Conservation (phyloP, 2,329 filamentous ascomycete species). For the Fusarium guadeloupense region DNA sequence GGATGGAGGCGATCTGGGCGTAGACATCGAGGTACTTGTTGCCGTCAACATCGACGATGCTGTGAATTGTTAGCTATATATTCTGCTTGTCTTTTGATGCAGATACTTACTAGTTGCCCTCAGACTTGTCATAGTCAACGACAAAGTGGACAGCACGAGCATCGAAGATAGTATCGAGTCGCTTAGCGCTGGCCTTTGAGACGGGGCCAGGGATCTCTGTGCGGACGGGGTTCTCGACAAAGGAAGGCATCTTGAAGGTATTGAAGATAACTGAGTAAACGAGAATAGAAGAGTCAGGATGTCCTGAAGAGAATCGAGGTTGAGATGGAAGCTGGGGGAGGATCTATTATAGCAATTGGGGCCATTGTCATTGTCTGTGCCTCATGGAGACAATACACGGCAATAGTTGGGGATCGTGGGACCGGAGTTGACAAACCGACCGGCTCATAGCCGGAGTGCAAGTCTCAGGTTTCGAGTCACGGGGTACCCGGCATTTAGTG, state of each 20-base stretch:
- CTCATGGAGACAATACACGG: conserved; percentile 30
- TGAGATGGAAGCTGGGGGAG: conserved; percentile 27
- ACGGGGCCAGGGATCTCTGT: conserved; percentile 53
- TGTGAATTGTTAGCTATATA: conserved; percentile 21
- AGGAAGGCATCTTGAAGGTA: conserved; percentile 45
- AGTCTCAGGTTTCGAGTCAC: too few relatives aligned
- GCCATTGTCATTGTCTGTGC: conserved; percentile 27
- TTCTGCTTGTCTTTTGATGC: not conserved
- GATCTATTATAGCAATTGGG: conserved; percentile 44
- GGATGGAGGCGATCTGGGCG: conserved; percentile 85
- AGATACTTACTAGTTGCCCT: conserved; percentile 57
- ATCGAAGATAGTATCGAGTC: conserved; percentile 61
- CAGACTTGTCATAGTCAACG: conserved; percentile 61
- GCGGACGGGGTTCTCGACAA: conserved; percentile 47
- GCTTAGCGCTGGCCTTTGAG: conserved; percentile 51
- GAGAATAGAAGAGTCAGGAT: conserved; percentile 28
- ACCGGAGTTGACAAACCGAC: conserved; percentile 41
- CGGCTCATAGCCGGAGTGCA: conserved; percentile 40
- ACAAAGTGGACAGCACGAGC: conserved; percentile 62
- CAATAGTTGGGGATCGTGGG: conserved; percentile 31
- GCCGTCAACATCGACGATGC: conserved; percentile 60
- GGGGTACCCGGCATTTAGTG: conserved; percentile 27
- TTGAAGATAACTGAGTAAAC: conserved; percentile 12
- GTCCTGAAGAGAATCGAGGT: conserved; percentile 27
- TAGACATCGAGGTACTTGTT: conserved; percentile 66